Base-by-base conservation (phyloP, 345 rosid species). In the Sisymbrium irio region DNA sequence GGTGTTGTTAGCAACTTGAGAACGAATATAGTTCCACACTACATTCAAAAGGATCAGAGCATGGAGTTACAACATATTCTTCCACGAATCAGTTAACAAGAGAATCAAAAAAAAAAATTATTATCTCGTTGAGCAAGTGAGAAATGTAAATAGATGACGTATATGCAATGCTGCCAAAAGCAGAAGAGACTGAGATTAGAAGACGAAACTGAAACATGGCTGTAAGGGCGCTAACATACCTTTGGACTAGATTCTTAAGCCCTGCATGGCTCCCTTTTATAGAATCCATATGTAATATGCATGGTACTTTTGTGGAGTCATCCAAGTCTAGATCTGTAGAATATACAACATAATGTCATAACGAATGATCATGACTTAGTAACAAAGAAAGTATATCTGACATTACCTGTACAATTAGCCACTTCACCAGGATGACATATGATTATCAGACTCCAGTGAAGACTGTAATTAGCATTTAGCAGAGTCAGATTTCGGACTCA, bases 221-320 rank as follows among this genome's bases (percentile, higher is more conserved):
- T 64, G 60, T 12, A 51, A 65, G 33, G 67, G 49, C 61, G 80
- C 68, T 58, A 55, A 40, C 58, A 67, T 89, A 95, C 99, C 98
- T 92, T 77, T 95, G 99, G 62, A 92, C 79, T 33, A 95, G 96
- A 80, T 84, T 89, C 78, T 95, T 90, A 67, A 95, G 96, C 25
- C 99, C 97, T 10, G 92, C 85, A 69, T 95, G 99, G 75, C 87
- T 95, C 77, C 99, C 99, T 92, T 75, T 95, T 54, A 95, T 88
- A 56, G 99, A 92, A 78, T 95, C 99, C 99, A 95, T 92, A 72
- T 95, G 99, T 81, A 95, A 76, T 73, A 95, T 85, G 72, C 99
- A 95, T 14, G 99, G 98, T 20, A 92, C 79, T 74, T 80, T 92
- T 39, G 73, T 66, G 11, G 83, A 79, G 72, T 77, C 81, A 57